Conservation (phyloP, 768 basidiomycete genomes). For the Mycena leptocephala region DNA sequence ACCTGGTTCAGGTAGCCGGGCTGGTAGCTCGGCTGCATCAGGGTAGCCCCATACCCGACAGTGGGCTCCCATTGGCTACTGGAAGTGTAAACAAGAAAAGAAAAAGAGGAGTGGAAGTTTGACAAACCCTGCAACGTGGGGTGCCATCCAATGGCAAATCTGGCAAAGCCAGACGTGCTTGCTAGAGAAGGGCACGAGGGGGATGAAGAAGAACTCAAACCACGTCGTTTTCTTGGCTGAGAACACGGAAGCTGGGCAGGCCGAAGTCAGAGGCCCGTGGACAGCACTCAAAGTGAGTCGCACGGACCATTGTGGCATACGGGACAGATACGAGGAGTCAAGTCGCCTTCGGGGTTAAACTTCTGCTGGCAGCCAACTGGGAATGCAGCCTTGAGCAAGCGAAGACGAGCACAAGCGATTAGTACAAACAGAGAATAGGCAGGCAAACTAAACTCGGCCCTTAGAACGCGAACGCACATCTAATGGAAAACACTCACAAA, state of each 20-base stretch:
- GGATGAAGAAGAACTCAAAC: constrained; percentile 87
- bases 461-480: background rate
- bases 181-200: constrained; percentile 75
- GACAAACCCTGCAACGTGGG: constrained; percentile 67
- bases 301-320: constrained; percentile 78
- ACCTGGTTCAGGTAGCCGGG: constrained; percentile 54
- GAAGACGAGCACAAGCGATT: background rate
- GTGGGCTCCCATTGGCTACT: constrained; percentile 55
- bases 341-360: constrained; percentile 69
- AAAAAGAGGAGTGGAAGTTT: background rate
- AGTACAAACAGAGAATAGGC: constrained; percentile 64
- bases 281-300: constrained; percentile 7
- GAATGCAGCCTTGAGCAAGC: constrained; percentile 30
- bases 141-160: constrained; percentile 78
- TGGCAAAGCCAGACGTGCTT: constrained; percentile 80
- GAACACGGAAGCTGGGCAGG: constrained; percentile 67
- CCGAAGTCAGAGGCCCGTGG: constrained; percentile 14
- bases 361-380: constrained; percentile 80
- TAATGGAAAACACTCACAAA: constrained; percentile 38
- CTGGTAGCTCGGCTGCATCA: constrained; percentile 58
- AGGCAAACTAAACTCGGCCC: constrained; percentile 59
- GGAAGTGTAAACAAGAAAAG: constrained; percentile 12
- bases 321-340: constrained; percentile 74
- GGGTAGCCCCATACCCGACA: constrained; percentile 41
- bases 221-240: constrained; percentile 77